These are phyloP conservation scores for Pichia occidentalis DNA, from an alignment of 805 yeast species.

Conservation along the genomic window DNA sequence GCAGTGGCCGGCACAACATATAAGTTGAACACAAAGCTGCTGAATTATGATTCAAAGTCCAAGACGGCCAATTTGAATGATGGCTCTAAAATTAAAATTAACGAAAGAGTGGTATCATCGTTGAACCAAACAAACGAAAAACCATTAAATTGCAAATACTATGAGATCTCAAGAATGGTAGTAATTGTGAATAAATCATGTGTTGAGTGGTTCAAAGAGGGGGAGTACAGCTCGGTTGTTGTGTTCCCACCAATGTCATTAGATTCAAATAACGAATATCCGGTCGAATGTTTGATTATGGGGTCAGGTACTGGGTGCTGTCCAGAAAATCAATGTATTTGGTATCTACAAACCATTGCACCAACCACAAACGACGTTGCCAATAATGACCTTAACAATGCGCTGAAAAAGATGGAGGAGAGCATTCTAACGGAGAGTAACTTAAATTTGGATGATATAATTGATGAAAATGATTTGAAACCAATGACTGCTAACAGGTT, in stretches of 20 bases:
- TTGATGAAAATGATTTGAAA: constrained; percentile 44
- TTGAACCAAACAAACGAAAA: constrained; percentile 58
- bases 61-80: constrained; percentile 70
- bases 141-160: constrained; percentile 30
- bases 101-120: constrained; percentile 72
- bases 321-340: constrained; percentile 78
- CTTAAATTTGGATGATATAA: constrained; percentile 40
- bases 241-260: constrained; percentile 88
- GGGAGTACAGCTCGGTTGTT: constrained; percentile 78
- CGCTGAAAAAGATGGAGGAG: constrained; percentile 71
- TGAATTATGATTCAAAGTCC: constrained; percentile 55
- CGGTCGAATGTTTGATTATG: constrained; percentile 82
- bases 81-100: constrained; percentile 65
- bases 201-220: constrained; percentile 83
- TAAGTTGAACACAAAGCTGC: constrained; percentile 64
- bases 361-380: constrained; percentile 50
- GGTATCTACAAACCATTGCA: constrained; percentile 83
- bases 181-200: constrained; percentile 84
- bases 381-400: constrained; percentile 70
- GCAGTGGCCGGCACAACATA: constrained; percentile 97
- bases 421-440: constrained; percentile 76
- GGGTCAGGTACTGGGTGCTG: constrained; percentile 86
- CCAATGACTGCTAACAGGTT: constrained; percentile 25
- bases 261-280: constrained; percentile 53
- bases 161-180: constrained; percentile 65